Percentiles rank a stretch among this genome's conserved stretches.
phyloP scores from a whole-genome alignment of 345 rosid species.

The Populus simonii region DNA sequence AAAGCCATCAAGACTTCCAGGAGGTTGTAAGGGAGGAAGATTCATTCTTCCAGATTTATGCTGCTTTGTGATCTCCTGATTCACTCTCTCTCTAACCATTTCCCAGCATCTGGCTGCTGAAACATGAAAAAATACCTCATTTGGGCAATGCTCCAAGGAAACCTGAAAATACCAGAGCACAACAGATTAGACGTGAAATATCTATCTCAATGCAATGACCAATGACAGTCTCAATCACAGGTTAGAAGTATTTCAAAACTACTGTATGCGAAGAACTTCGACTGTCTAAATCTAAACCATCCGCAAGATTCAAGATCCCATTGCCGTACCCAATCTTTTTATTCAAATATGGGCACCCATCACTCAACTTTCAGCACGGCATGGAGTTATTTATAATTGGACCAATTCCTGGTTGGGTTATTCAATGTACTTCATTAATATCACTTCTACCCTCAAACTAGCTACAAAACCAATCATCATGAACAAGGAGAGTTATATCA shows the following conservation, averaged over 20 bases:
- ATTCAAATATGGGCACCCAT: not conserved
- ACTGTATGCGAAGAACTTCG: not conserved
- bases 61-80: conserved; percentile 83
- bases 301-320: not conserved
- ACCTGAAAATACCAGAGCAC: conserved; percentile 50
- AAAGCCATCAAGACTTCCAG: conserved; percentile 94
- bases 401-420: not conserved
- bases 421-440: not conserved
- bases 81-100: conserved; percentile 92
- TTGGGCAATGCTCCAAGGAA: conserved; percentile 64
- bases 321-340: not conserved
- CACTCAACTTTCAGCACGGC: not conserved
- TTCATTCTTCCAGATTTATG: conserved; percentile 69
- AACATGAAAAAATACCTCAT: conserved; percentile 81
- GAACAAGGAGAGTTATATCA: not conserved
- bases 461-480: not conserved
- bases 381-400: not conserved
- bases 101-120: conserved; percentile 96
- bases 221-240: not conserved
- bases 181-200: not conserved
- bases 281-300: not conserved
- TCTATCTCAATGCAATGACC: not conserved
- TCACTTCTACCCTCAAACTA: not conserved
- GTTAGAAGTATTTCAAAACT: not conserved
- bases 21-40: conserved; percentile 92